Base-by-base conservation (phyloP, 768 basidiomycete genomes). In the Mrakia blollopis region DNA sequence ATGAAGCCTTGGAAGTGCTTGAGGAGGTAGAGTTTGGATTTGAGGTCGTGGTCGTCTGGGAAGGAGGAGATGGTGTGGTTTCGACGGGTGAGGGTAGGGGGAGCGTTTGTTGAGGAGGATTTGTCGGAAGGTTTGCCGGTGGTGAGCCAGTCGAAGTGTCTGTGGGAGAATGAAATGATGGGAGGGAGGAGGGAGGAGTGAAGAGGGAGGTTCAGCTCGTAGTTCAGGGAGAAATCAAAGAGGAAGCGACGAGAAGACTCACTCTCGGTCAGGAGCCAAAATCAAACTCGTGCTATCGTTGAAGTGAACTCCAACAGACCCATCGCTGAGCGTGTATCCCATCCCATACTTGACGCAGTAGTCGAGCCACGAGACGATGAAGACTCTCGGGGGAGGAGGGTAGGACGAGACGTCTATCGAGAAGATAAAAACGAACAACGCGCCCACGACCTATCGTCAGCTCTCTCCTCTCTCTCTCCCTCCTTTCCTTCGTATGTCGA, bases 271-370 rank as follows among this genome's bases (percentile, higher is more conserved):
- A 0, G 96, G 89, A 54, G 92, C 89, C 79, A 98, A 85, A 44
- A 97, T 88, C 79, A 97, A 82, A 41, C 88, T 91, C 23, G 94
- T 93, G 82, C 91, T 93, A 83, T 99, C 97, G 81, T 98, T 98
- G 85, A 97, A 99, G 84, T 98, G 90, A 30, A 98, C 93, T 7
- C 94, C 93, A 65, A 98, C 90, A 30, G 92, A 91, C 4, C 96
- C 94, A 81, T 99, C 94, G 28, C 94, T 96, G 81, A 98, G 86
- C 5, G 94, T 93, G 83, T 97, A 98, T 0, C 96, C 97, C 92
- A 98, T 98, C n/a, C 96, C 97, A 84, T 98, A 99, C 86, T 98
- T 98, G 84, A 94, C 93, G 83, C 93, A 96, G 82, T 98, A 98
- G 83, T 98, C 97, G 60, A 98, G 91, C 97, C 97, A 98, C n/a